Conservation (phyloP, 139 green algal genomes). For the Coelastrella sp. region DNA sequence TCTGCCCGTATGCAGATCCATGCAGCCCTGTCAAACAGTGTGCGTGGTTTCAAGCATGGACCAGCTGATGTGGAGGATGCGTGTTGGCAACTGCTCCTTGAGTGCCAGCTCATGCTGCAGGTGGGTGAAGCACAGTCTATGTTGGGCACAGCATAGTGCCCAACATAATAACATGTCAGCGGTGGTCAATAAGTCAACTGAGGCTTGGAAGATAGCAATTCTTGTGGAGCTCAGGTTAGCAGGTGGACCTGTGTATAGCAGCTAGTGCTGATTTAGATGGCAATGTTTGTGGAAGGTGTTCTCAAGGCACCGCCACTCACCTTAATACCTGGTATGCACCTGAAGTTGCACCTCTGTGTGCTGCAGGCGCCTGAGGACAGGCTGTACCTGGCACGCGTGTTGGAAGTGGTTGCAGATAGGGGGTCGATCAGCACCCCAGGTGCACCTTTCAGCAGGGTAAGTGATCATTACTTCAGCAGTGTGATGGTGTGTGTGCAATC, state of each 20-base stretch:
- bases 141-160: no score
- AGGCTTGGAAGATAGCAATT: no score
- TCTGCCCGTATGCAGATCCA: constrained; percentile 21
- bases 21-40: not conserved
- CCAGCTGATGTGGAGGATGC: constrained; percentile 46
- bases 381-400: constrained; percentile 20
- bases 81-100: constrained; percentile 47
- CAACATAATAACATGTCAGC: no score
- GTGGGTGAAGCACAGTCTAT: not conserved
- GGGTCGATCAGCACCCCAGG: constrained; percentile 37
- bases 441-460: constrained; percentile 46
- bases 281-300: no score
- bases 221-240: no score
- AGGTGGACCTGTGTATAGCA: no score
- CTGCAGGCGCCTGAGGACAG: constrained; percentile 37
- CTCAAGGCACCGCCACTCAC: no score
- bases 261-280: no score
- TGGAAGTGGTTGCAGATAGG: constrained; percentile 28
- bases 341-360: not conserved
- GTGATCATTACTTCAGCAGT: not conserved
- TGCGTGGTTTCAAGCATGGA: constrained; percentile 18
- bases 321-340: no score
- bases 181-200: no score
- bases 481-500: no score
- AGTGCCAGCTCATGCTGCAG: constrained; percentile 45